Evolutionary conservation across 2,329 filamentous ascomycete genomes (phyloP).

Genomic region (Botrytis squamosa): DNA sequence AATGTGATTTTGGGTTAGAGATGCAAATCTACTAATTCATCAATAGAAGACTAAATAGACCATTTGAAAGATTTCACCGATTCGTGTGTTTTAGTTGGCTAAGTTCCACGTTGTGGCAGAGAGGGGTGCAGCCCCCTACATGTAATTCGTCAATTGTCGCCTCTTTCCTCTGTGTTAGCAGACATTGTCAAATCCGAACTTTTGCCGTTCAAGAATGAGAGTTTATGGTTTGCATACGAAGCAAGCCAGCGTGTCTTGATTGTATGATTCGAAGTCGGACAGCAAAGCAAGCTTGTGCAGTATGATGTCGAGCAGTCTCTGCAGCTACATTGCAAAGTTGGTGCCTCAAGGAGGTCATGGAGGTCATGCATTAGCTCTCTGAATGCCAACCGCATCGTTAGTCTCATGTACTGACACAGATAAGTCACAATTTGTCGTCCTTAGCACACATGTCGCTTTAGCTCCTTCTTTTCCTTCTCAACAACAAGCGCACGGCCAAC

Average conservation of each 20-base stretch:
- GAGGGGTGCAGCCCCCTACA: background rate
- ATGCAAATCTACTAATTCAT: background rate
- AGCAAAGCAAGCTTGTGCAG: background rate
- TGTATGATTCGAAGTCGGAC: background rate
- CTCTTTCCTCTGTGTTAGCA: background rate
- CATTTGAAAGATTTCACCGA: background rate
- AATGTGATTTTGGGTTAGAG: background rate
- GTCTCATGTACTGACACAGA: background rate
- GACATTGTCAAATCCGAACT: background rate
- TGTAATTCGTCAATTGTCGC: background rate
- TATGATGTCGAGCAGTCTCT: background rate
- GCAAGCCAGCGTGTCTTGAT: background rate
- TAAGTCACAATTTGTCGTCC: background rate
- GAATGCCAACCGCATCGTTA: background rate
- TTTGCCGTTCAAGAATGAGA: background rate
- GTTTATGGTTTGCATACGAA: background rate
- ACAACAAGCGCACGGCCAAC: constrained; percentile 30
- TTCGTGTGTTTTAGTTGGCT: background rate
- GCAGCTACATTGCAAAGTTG: background rate
- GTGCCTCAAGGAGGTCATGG: background rate
- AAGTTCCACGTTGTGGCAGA: background rate
- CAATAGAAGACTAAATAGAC: background rate
- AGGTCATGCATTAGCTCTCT: background rate
- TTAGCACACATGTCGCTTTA: constrained; percentile 4
- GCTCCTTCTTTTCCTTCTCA: constrained; percentile 25